Percentiles rank a stretch among this genome's conserved stretches.
These are phyloP conservation scores for Luffa aegyptiaca DNA, from an alignment of 306 rosid species.

Conservation along the genomic window DNA sequence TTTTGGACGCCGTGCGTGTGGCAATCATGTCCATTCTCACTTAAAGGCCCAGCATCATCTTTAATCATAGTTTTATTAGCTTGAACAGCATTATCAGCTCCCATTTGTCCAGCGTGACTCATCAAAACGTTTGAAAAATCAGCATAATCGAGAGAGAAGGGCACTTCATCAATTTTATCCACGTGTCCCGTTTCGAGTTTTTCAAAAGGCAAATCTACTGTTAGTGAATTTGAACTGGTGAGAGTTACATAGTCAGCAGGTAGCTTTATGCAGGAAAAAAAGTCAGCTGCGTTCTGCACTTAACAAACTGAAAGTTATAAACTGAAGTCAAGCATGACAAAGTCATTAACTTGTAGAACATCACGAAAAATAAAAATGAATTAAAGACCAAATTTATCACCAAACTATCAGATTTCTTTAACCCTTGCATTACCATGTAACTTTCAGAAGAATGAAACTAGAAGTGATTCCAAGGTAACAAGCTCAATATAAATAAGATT, in stretches of 20 bases:
- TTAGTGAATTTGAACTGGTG: constrained; percentile 1
- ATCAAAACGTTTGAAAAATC: constrained; percentile 12
- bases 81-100: constrained; percentile 19
- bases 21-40: background rate
- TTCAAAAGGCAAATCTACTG: constrained; percentile 12
- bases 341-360: background rate
- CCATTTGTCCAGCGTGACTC: constrained; percentile 13
- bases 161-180: constrained; percentile 17
- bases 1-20: constrained; percentile 1
- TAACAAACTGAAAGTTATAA: background rate
- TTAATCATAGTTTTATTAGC: background rate
- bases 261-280: constrained; percentile 7
- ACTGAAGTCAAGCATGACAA: background rate
- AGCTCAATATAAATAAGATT: background rate
- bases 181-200: constrained; percentile 12
- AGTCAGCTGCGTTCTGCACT: background rate
- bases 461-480: background rate
- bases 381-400: background rate
- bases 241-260: background rate
- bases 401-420: background rate
- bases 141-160: constrained; percentile 17
- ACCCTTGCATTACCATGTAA: background rate
- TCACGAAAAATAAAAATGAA: background rate
- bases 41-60: constrained; percentile 15
- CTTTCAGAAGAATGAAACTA: background rate